phyloP scores from a whole-genome alignment of 305 asterid genomes.

The Petunia hybrid region DNA sequence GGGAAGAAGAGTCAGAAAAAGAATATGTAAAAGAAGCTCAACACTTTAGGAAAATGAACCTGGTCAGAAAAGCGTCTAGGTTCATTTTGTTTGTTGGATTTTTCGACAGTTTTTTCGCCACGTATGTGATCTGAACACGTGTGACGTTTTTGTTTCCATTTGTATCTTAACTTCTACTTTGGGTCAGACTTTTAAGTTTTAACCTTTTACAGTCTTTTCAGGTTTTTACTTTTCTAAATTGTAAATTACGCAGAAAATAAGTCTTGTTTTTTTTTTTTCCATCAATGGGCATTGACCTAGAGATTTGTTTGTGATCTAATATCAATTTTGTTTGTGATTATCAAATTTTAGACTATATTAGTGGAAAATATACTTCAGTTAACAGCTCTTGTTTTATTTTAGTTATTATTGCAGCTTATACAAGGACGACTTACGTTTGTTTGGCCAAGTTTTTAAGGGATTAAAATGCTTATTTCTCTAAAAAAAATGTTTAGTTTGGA shows the following conservation, averaged over 20 bases:
- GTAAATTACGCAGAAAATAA: neutral
- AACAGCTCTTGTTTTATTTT: neutral
- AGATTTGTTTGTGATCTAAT: neutral
- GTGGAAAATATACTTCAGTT: neutral
- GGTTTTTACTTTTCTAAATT: constrained; percentile 13
- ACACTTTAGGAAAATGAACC: neutral
- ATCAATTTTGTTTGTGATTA: neutral
- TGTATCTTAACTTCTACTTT: neutral
- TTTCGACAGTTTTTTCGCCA: constrained; percentile 26
- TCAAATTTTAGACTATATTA: neutral
- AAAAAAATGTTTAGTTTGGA: too few relatives aligned
- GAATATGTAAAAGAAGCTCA: neutral
- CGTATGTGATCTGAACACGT: constrained; percentile 28
- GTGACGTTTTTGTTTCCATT: neutral
- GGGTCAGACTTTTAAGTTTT: neutral
- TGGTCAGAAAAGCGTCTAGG: neutral
- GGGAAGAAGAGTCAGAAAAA: neutral
- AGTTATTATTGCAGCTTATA: too few relatives aligned
- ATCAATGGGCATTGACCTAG: constrained; percentile 5
- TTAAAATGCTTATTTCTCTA: too few relatives aligned
- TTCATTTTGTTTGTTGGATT: constrained; percentile 29
- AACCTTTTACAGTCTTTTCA: neutral
- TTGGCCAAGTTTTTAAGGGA: too few relatives aligned
- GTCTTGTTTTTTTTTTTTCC: too few relatives aligned
- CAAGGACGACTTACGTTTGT: too few relatives aligned